Evolutionary conservation across 176 grass and related monocot species (phyloP).

Genomic region (Lolium perenne): DNA sequence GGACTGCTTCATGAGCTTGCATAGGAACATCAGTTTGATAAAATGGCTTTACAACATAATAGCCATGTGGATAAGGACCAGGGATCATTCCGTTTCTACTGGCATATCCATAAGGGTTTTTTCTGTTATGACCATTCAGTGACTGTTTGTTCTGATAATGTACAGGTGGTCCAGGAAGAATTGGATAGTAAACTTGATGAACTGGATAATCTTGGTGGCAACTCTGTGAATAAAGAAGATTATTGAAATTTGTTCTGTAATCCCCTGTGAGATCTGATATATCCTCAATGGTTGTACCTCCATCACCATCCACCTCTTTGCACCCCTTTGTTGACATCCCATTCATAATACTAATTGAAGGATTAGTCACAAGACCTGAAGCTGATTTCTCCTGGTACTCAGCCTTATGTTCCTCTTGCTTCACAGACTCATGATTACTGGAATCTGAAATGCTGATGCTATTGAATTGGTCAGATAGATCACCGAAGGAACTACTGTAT

Average conservation of each 20-base stretch:
- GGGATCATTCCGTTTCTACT: slow-evolving; percentile 50
- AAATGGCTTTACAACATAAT: slow-evolving; percentile 53
- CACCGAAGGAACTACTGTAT: slow-evolving; percentile 19
- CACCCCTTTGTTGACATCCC: neutral
- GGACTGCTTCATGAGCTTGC: slow-evolving; percentile 67
- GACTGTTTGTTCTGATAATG: slow-evolving; percentile 57
- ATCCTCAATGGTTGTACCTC: neutral
- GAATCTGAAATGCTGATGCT: slow-evolving; percentile 52
- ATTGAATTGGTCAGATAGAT: slow-evolving; percentile 50
- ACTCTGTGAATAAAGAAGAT: slow-evolving; percentile 59
- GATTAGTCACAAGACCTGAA: slow-evolving; percentile 37
- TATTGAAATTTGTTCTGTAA: slow-evolving; percentile 42
- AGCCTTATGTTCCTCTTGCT: slow-evolving; percentile 36
- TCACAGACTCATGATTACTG: slow-evolving; percentile 25
- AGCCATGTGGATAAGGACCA: slow-evolving; percentile 55
- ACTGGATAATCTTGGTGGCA: slow-evolving; percentile 48
- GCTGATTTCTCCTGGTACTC: slow-evolving; percentile 24
- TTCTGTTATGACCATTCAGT: slow-evolving; percentile 59
- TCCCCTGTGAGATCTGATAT: slow-evolving; percentile 67
- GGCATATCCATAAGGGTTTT: slow-evolving; percentile 55
- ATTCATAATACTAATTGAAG: slow-evolving; percentile 33
- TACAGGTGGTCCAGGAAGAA: slow-evolving; percentile 37
- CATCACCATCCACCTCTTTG: slow-evolving; percentile 13
- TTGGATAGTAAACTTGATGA: slow-evolving; percentile 42
- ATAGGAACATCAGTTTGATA: slow-evolving; percentile 58